Base-by-base conservation (phyloP, 805 yeast genomes). In the Metschnikowia reukaufii region DNA sequence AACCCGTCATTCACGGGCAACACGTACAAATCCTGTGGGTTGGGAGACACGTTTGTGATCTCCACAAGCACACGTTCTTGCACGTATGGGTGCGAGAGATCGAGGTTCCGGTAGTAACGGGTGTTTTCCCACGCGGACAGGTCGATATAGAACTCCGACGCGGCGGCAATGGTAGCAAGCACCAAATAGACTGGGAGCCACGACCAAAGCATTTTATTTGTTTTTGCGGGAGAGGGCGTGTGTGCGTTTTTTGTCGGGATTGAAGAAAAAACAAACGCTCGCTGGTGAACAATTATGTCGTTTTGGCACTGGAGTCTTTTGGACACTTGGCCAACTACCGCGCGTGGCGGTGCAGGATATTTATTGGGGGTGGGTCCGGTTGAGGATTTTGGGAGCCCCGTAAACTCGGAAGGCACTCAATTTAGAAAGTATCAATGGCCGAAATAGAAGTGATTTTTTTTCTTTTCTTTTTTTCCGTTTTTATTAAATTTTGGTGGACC, bases 11-110 rank as follows among this genome's bases (percentile, higher is more conserved):
- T 68, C 36, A 86, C 49, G 1, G 86, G 77, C 51, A 83, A 72
- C 48, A 65, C 76, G 66, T 89, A 91, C 44, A 68, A 77, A 35
- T 63, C 59, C 46, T 70, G 72, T 6, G 94, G 86, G 32, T 65
- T 66, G 3, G 66, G 47, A 19, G 74, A 89, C 31, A 76, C 65
- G 68, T 91, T 92, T 56, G 66, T 77, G 34, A 82, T 73, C 40
- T 71, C 76, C 35, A 89, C 60, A n/a, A 76, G 64, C 48, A 74
- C 67, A 20, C 77, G 71, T 61, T 86, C 95, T 54, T 79, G 80
- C 35, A 81, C 76, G 62, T 84, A 90, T 2, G 90, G 68, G 53
- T 78, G 80, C 25, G 78, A 61, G 41, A 90, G 74, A 58, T 89
- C 96, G 31, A 88, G 58, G 7, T 74, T 63, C 54, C 88, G 81